phyloP scores from a whole-genome alignment of 2,329 filamentous ascomycete genomes.

The Fusarium nelsonii region DNA sequence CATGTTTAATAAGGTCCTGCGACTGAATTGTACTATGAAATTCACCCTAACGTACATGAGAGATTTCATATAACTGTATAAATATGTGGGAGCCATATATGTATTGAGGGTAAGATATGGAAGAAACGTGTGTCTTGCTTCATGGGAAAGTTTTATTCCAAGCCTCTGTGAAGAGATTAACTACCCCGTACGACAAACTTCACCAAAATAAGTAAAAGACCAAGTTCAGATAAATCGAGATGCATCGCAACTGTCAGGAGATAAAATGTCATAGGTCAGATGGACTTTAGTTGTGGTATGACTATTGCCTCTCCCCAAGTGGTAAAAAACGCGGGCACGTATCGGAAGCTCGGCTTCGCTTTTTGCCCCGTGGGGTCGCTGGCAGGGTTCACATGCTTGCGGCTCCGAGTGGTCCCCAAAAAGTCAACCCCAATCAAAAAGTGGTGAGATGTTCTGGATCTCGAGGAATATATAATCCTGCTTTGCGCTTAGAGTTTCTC shows the following conservation, averaged over 20 bases:
- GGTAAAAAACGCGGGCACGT: conserved; percentile 25
- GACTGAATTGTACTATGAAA: no score
- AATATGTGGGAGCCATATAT: no score
- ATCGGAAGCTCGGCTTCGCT: conserved; percentile 22
- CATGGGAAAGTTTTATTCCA: no score
- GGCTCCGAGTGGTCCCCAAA: conserved; percentile 17
- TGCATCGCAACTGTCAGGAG: conserved; percentile 8
- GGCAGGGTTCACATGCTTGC: background rate
- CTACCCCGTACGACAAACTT: no score
- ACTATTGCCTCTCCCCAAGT: background rate
- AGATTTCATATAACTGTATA: no score
- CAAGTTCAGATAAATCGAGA: background rate
- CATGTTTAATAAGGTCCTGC: no score
- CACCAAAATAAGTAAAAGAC: no score
- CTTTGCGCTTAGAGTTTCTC: background rate
- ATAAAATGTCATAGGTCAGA: conserved; percentile 2
- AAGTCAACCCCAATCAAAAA: background rate
- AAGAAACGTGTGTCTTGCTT: no score
- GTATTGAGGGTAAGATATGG: no score
- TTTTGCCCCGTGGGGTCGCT: conserved; percentile 29
- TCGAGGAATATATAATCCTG: conserved; percentile 6
- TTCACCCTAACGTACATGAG: no score
- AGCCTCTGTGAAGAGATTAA: no score
- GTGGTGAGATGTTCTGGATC: conserved; percentile 1
- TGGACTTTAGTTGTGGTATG: background rate